These are phyloP conservation scores for Penicillium paradoxum DNA, from an alignment of 495 filamentous ascomycete species.

Conservation along the genomic window DNA sequence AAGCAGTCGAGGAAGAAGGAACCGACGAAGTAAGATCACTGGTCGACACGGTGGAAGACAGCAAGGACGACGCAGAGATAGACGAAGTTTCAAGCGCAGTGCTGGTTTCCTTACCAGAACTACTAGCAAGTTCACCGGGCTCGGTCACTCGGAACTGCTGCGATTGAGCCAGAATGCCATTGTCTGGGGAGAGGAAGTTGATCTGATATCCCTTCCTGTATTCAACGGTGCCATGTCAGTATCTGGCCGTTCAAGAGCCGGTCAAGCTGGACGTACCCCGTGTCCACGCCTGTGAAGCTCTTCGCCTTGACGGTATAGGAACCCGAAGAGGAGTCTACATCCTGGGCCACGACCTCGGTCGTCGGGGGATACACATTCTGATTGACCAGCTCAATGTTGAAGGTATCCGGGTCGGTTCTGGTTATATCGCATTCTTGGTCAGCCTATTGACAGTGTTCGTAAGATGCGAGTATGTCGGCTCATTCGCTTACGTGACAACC, in stretches of 20 bases:
- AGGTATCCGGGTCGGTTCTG: constrained; percentile 33
- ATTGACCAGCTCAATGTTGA: constrained; percentile 35
- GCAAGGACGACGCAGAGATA: constrained; percentile 6
- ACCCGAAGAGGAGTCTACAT: constrained; percentile 24
- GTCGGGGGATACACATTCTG: constrained; percentile 32
- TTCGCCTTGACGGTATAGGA: constrained; percentile 29
- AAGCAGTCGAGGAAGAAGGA: constrained; percentile 16
- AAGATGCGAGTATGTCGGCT: background rate
- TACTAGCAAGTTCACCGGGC: constrained; percentile 14
- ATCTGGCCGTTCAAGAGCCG: background rate
- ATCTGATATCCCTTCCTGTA: constrained; percentile 31
- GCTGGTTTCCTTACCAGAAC: constrained; percentile 31
- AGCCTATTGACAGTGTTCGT: background rate
- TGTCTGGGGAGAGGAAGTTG: constrained; percentile 26
- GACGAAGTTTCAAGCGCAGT: constrained; percentile 22
- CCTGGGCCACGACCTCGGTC: constrained; percentile 34
- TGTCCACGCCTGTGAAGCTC: constrained; percentile 14
- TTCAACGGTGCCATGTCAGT: background rate
- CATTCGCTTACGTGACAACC: constrained; percentile 21
- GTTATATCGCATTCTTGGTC: background rate
- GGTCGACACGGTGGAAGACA: constrained; percentile 10
- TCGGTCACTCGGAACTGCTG: constrained; percentile 30
- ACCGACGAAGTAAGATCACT: constrained; percentile 17
- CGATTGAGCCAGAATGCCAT: constrained; percentile 34
- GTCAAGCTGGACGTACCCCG: constrained; percentile 15